A percentile compares a stretch with the other conserved stretches of the same genome.
Evolutionary conservation across 2,329 filamentous ascomycete genomes (phyloP).

Genomic region (Penicillium sp.): DNA sequence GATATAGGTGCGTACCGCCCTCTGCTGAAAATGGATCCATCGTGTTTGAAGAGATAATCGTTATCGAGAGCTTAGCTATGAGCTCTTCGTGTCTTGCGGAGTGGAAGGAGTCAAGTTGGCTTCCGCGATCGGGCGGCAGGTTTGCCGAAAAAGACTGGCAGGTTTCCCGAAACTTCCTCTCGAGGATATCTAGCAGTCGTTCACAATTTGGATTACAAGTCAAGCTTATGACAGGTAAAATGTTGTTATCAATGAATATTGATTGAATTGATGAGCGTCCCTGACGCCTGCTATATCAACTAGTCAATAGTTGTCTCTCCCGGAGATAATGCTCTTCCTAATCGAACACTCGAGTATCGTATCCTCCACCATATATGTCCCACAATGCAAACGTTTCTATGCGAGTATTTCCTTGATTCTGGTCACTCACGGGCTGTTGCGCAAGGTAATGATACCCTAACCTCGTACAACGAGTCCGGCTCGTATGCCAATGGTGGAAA

Average conservation of each 20-base stretch:
- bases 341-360: slow-evolving; percentile 8
- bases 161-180: slow-evolving; percentile 14
- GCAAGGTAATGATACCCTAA: slow-evolving; percentile 19
- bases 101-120: slow-evolving; percentile 31
- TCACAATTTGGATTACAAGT: not conserved
- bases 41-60: slow-evolving; percentile 28
- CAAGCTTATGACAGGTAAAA: not conserved
- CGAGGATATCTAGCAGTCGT: not conserved
- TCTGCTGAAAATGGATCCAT: slow-evolving; percentile 70
- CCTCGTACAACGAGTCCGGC: slow-evolving; percentile 20
- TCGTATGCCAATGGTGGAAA: slow-evolving; percentile 18
- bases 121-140: slow-evolving; percentile 24
- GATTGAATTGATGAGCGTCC: slow-evolving; percentile 18
- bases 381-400: slow-evolving; percentile 29
- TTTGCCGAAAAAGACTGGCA: slow-evolving; percentile 21
- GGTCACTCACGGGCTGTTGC: slow-evolving; percentile 22
- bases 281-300: slow-evolving; percentile 16
- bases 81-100: slow-evolving; percentile 13
- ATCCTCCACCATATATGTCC: slow-evolving; percentile 25
- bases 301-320: slow-evolving; percentile 17
- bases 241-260: not conserved
- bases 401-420: slow-evolving; percentile 25
- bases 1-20: slow-evolving; percentile 53
- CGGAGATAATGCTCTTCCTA: slow-evolving; percentile 14
- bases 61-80: slow-evolving; percentile 6